Evolutionary conservation across 805 yeast species (phyloP), one percentile per base, ranked within the genome.

Genomic region (Cephaloascus albidus): DNA sequence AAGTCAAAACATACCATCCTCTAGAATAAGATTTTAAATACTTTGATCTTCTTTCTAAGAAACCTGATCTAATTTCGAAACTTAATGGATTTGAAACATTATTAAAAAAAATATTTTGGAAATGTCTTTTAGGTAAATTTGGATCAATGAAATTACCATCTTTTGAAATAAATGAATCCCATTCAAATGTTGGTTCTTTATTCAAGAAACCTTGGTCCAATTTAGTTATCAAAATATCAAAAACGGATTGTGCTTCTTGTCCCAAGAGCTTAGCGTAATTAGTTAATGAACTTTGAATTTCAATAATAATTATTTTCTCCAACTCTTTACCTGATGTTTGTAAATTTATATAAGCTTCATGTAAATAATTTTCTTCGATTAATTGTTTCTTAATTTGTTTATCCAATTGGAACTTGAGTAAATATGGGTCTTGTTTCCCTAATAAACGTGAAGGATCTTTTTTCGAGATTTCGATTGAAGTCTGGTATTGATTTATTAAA

Each of bases 1-100:
- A 84, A 3, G 98, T 88, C 48, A 90, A 67, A 16, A 90, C 96
- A 55, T 87, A 93, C 78, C 84, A 93, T 3, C 93, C 95, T 45
- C 79, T 74, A 3, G 95, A 77, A 60, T 88, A 93, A n/a, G 90
- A 82, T 65, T 89, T 89, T 47, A 93, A 68, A 57, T 78, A 89
- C 67, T 90, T 90, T 4, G 97, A 85, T 51, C 95, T 74, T 58
- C 96, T 75, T 58, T 93, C 97, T 45, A 90, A 68, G 46, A 70
- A 75, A 2, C 97, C 96, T 10, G 87, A 75, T 39, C 86, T 75
- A 31, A 89, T 71, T 46, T 76, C 80, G 38, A 58, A 63, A 12
- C 89, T 76, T 45, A 86, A 65, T 10, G 87, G 77, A 40, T 87
- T 84, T 50, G 72, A 71, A 53, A 77, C 85, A 52, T 80, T 71